phyloP scores from a whole-genome alignment of 176 grass and related monocot genomes.

The Musa beccarii region DNA sequence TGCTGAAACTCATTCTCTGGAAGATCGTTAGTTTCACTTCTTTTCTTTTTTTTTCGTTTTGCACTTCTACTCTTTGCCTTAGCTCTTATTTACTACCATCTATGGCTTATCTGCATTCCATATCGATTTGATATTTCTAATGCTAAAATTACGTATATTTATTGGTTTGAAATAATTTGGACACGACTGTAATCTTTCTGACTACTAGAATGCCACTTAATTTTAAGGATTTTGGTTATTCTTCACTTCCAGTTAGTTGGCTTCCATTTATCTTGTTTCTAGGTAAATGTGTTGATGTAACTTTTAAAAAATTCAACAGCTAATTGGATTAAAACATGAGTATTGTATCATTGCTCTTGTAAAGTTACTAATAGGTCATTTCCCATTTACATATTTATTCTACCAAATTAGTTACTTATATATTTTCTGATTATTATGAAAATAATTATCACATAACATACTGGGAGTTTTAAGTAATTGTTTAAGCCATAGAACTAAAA shows the following conservation, averaged over 20 bases:
- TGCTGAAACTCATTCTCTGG: background rate
- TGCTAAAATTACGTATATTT: background rate
- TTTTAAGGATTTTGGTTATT: background rate
- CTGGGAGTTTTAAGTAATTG: too few relatives aligned
- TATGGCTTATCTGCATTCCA: background rate
- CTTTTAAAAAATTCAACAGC: background rate
- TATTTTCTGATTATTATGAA: too few relatives aligned
- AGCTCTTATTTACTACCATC: background rate
- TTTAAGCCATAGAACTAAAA: too few relatives aligned
- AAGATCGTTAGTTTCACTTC: background rate
- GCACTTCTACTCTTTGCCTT: background rate
- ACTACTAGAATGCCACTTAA: background rate
- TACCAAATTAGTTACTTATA: background rate
- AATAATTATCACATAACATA: too few relatives aligned
- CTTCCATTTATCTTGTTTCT: background rate
- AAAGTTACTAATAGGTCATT: background rate
- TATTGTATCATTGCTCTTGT: background rate
- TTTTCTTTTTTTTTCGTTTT: background rate
- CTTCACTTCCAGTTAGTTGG: background rate
- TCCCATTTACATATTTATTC: background rate
- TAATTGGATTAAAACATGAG: background rate
- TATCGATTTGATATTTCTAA: background rate
- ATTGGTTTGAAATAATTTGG: background rate
- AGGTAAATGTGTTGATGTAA: background rate
- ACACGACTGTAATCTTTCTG: background rate